A percentile compares a stretch with the other conserved stretches of the same genome.
phyloP scores from a whole-genome alignment of 441 rosid species.

The Mallotus japonicus region DNA sequence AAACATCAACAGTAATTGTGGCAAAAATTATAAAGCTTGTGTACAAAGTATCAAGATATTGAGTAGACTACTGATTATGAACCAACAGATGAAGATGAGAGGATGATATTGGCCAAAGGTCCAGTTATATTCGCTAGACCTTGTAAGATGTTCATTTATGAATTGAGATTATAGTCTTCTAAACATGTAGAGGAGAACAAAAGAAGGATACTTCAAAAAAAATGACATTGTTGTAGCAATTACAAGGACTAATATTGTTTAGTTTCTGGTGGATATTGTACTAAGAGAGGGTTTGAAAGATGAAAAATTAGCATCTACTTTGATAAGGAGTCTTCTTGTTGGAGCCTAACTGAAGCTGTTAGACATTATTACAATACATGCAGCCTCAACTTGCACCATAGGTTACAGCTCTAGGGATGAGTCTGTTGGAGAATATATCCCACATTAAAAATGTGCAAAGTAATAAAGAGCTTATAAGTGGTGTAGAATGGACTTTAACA shows the following conservation, averaged over 20 bases:
- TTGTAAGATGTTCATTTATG: slow-evolving; percentile 45
- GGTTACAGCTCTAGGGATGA: too few species aligned
- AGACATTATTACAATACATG: not conserved
- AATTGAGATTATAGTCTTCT: slow-evolving; percentile 42
- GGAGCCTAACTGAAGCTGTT: slow-evolving; percentile 18
- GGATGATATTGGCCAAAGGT: slow-evolving; percentile 49
- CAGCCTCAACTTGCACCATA: too few species aligned
- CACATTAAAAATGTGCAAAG: too few species aligned
- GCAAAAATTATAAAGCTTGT: slow-evolving; percentile 41
- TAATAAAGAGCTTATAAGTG: too few species aligned
- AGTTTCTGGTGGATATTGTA: slow-evolving; percentile 29
- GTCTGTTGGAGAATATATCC: too few species aligned
- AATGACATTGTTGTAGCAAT: slow-evolving; percentile 47
- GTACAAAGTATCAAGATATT: slow-evolving; percentile 40
- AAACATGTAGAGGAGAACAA: slow-evolving; percentile 46
- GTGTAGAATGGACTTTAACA: too few species aligned
- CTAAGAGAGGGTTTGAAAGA: slow-evolving; percentile 29
- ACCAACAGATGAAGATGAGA: slow-evolving; percentile 44
- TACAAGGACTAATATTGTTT: slow-evolving; percentile 27
- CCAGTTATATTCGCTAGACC: slow-evolving; percentile 42
- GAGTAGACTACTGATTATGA: slow-evolving; percentile 42
- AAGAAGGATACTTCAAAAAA: slow-evolving; percentile 43
- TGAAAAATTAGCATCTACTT: slow-evolving; percentile 15
- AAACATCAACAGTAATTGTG: too few species aligned
- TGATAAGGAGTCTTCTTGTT: slow-evolving; percentile 17